Evolutionary conservation across 2,329 filamentous ascomycete genomes (phyloP).

Genomic region (Xylaria sp.): DNA sequence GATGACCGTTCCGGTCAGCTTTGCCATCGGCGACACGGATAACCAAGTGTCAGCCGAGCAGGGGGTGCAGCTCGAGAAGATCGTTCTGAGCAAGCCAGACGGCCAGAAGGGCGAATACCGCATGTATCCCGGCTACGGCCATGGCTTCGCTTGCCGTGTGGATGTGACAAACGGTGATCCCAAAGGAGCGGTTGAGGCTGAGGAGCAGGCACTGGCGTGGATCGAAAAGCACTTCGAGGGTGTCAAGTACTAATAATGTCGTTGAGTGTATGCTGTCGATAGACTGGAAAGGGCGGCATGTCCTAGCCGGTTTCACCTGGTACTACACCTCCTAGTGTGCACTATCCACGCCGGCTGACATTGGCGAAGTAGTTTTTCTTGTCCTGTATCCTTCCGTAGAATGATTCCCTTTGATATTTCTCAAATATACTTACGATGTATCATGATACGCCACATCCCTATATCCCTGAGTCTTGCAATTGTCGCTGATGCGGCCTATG

Average conservation of each 20-base stretch:
- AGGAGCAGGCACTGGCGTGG: conserved; percentile 50
- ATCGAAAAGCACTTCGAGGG: conserved; percentile 45
- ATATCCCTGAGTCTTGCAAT: too few relatives aligned
- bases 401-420: too few relatives aligned
- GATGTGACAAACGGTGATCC: conserved; percentile 43
- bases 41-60: conserved; percentile 51
- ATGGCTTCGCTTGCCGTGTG: conserved; percentile 55
- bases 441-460: too few relatives aligned
- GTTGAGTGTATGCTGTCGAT: not conserved
- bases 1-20: conserved; percentile 57
- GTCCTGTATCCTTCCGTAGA: too few relatives aligned
- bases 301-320: too few relatives aligned
- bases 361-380: too few relatives aligned
- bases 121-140: conserved; percentile 54
- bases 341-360: too few relatives aligned
- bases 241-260: conserved; percentile 32
- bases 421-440: too few relatives aligned
- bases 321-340: too few relatives aligned
- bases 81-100: conserved; percentile 52
- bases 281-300: too few relatives aligned
- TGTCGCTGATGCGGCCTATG: too few relatives aligned
- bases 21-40: conserved; percentile 61
- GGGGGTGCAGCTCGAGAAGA: conserved; percentile 50
- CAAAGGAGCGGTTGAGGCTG: conserved; percentile 44
- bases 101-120: conserved; percentile 52